phyloP scores from a whole-genome alignment of 106 monocot genomes.

The Posidonia australis region DNA sequence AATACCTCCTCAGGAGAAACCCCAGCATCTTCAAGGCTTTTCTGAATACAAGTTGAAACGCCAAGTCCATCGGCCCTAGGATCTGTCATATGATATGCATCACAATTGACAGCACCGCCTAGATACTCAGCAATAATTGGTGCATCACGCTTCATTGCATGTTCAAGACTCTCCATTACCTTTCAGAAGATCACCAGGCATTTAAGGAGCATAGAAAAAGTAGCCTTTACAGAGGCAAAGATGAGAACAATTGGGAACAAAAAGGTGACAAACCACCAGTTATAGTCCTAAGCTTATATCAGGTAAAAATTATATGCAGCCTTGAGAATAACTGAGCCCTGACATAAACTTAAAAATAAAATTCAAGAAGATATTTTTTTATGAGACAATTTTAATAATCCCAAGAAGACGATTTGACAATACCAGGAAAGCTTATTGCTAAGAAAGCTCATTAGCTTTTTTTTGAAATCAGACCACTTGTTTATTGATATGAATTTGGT shows the following conservation, averaged over 20 bases:
- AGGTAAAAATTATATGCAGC: too few relatives aligned
- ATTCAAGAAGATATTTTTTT: too few relatives aligned
- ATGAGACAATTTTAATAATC: too few relatives aligned
- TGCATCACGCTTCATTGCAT: constrained; percentile 92
- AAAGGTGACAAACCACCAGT: neutral
- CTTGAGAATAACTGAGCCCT: too few relatives aligned
- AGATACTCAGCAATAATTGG: constrained; percentile 94
- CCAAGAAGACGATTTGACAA: too few relatives aligned
- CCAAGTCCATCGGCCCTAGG: constrained; percentile 97
- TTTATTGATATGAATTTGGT: too few relatives aligned
- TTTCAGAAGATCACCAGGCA: constrained; percentile 9
- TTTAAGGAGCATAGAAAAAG: neutral
- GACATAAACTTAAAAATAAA: too few relatives aligned
- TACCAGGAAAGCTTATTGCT: too few relatives aligned
- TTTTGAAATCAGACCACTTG: too few relatives aligned
- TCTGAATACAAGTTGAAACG: constrained; percentile 75
- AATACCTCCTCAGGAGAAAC: constrained; percentile 87
- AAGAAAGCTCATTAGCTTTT: too few relatives aligned
- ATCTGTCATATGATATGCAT: constrained; percentile 99
- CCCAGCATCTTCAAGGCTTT: constrained; percentile 88
- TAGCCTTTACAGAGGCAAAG: constrained; percentile 1
- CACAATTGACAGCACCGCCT: constrained; percentile 96
- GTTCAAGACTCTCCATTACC: constrained; percentile 96
- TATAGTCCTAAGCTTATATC: too few relatives aligned
- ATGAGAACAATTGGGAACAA: neutral